phyloP scores from a whole-genome alignment of 352 stramenopile genomes.

The Pythium insidiosum region DNA sequence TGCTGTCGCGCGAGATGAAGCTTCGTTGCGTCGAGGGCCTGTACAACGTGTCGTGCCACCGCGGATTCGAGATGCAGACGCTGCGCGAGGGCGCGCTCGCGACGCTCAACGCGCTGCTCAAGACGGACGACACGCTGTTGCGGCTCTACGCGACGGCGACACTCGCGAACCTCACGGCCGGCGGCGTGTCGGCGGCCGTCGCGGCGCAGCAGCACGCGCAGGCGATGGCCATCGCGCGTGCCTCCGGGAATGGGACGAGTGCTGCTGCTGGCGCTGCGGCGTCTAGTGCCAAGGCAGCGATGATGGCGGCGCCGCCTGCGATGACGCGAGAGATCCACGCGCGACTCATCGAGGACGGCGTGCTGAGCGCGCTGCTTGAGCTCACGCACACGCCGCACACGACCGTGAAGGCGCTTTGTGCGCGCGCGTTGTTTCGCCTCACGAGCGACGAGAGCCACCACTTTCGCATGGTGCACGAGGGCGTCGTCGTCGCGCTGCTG shows the following conservation, averaged over 20 bases:
- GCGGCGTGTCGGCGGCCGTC: background rate
- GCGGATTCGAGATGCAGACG: conserved; percentile 66
- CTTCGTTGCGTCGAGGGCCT: conserved; percentile 68
- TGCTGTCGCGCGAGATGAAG: conserved; percentile 63
- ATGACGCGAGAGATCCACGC: conserved; percentile 41
- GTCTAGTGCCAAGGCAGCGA: too few relatives aligned
- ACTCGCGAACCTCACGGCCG: conserved; percentile 63
- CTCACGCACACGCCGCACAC: conserved; percentile 52
- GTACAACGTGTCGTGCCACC: conserved; percentile 73
- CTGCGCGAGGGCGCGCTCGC: conserved; percentile 54
- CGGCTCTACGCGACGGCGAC: conserved; percentile 61
- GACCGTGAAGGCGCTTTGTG: conserved; percentile 63
- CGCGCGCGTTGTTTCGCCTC: conserved; percentile 58
- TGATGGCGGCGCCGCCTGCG: conserved; percentile 8
- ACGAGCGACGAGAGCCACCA: conserved; percentile 66
- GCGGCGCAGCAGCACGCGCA: background rate
- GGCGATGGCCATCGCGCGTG: background rate
- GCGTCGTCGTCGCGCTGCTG: conserved; percentile 47
- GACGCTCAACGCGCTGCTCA: conserved; percentile 53
- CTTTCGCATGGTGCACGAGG: conserved; percentile 76
- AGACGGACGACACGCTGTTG: conserved; percentile 58
- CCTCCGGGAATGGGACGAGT: too few relatives aligned
- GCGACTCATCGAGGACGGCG: conserved; percentile 71
- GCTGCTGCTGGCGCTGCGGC: too few relatives aligned
- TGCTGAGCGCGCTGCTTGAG: conserved; percentile 46